Evolutionary conservation across 441 rosid genomes (phyloP), one percentile per base, ranked within the genome.

Genomic region (Croton setiger): DNA sequence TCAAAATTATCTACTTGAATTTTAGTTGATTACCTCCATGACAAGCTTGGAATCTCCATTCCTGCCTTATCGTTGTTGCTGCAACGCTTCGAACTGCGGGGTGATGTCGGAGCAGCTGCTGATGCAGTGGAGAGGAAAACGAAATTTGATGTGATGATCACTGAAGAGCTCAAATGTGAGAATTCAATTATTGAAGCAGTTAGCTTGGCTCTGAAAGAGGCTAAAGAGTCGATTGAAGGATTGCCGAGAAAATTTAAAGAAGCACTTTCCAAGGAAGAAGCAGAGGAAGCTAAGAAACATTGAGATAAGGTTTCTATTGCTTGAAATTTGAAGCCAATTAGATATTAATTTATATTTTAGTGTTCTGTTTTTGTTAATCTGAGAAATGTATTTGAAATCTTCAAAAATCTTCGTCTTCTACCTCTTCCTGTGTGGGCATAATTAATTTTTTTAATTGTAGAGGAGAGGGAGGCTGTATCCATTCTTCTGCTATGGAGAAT

Each of bases 221-320:
- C 53, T 49, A 89, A 87, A 60, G 96, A 89, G 10, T 75, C 87
- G 57, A 89, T 87, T 4, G 96, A 90, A 70, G 96, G 96, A 0
- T 74, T 89, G 74, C 96, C 96, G 0, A 89, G 86, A 87, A 89
- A 89, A 76, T 86, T 89, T 47, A 87, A 83, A 56, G 92, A 86
- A 61, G 88, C 87, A 0, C 77, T 71, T 5, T 75, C 87, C 84
- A 49, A 49, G 21, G 53, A 49, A 12, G 53, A 49, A 20, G 53
- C 53, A 3, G 53, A 15, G 53, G 53, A 82, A 12, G 88, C 88
- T 2, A 89, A 86, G 92, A 89, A 86, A 75, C 80, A 77, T 72
- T 92, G 96, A 0, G 96, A 92, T 1, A 89, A 87, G 75, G 78
- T 89, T 41, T 55, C 88, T 1, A 75, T 89, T 66, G 69, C 37